Conservation (phyloP, 495 filamentous ascomycete species). For the Annulohypoxylon stygium region DNA sequence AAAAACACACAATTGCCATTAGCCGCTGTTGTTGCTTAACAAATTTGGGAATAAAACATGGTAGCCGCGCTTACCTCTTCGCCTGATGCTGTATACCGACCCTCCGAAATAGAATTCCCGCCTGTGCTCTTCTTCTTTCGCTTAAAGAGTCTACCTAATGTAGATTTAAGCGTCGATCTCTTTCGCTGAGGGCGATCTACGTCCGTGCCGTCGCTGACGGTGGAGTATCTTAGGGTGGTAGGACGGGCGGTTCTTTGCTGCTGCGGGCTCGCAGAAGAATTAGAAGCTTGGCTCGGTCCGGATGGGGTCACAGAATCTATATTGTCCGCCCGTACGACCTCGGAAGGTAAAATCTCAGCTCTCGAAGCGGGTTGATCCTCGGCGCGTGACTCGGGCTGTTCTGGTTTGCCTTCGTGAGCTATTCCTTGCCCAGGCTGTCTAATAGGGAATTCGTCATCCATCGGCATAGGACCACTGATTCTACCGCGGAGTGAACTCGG, state of each 20-base stretch:
- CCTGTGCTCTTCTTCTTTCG: slow-evolving; percentile 59
- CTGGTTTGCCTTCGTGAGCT: slow-evolving; percentile 37
- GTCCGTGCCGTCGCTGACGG: slow-evolving; percentile 55
- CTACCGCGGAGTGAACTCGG: slow-evolving; percentile 60
- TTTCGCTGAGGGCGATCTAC: slow-evolving; percentile 59
- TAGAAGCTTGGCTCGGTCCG: slow-evolving; percentile 49
- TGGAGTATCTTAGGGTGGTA: slow-evolving; percentile 57
- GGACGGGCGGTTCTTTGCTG: slow-evolving; percentile 54
- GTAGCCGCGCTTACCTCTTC: slow-evolving; percentile 34
- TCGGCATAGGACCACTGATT: slow-evolving; percentile 66
- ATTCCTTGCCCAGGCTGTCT: slow-evolving; percentile 55
- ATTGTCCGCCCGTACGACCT: slow-evolving; percentile 46
- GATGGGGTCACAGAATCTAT: slow-evolving; percentile 46
- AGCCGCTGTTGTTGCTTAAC: slow-evolving; percentile 1
- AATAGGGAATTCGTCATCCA: slow-evolving; percentile 66
- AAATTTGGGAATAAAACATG: neutral
- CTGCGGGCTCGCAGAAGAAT: slow-evolving; percentile 34
- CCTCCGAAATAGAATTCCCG: slow-evolving; percentile 38
- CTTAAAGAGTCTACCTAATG: slow-evolving; percentile 64
- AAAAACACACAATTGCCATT: neutral
- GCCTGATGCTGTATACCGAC: slow-evolving; percentile 34
- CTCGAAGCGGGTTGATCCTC: slow-evolving; percentile 58
- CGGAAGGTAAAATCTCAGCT: slow-evolving; percentile 55
- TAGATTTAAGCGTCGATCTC: slow-evolving; percentile 63
- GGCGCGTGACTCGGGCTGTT: slow-evolving; percentile 34